phyloP scores from a whole-genome alignment of 225 moss, liverwort and hornwort species.

The Sphagnum contortum region DNA sequence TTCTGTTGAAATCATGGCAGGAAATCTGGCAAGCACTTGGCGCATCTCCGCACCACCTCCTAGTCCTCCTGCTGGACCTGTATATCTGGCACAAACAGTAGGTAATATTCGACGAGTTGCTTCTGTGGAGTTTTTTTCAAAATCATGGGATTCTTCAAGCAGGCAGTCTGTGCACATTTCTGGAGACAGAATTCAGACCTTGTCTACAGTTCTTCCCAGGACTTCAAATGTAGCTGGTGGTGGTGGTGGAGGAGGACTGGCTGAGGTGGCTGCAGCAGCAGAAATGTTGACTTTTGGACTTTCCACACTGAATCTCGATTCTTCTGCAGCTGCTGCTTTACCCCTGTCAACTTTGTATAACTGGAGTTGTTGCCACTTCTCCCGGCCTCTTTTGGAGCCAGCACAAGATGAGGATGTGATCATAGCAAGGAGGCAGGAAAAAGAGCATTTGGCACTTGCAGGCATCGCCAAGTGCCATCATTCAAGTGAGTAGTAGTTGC shows the following conservation, averaged over 20 bases:
- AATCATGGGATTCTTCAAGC: constrained; percentile 21
- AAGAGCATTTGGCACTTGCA: constrained; percentile 38
- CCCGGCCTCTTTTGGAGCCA: constrained; percentile 42
- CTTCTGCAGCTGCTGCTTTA: constrained; percentile 3
- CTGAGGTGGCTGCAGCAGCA: constrained; percentile 28
- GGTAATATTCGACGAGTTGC: constrained; percentile 47
- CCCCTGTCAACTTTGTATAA: constrained; percentile 48
- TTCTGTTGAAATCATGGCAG: constrained; percentile 6
- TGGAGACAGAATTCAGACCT: constrained; percentile 43
- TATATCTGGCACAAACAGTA: constrained; percentile 15
- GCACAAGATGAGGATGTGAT: constrained; percentile 30
- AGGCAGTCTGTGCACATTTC: constrained; percentile 38
- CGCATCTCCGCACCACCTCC: constrained; percentile 39
- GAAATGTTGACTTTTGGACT: constrained; percentile 14
- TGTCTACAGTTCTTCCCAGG: constrained; percentile 33
- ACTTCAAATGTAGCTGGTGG: constrained; percentile 13
- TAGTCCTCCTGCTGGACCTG: constrained; percentile 40
- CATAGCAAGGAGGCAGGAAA: constrained; percentile 31
- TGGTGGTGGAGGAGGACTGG: too few species aligned
- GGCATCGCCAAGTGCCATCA: constrained; percentile 45
- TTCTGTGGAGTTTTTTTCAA: constrained; percentile 33
- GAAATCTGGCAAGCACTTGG: constrained; percentile 42
- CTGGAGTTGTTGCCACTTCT: constrained; percentile 58
- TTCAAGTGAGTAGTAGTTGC: constrained; percentile 36
- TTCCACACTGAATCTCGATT: constrained; percentile 24